Base-by-base conservation (phyloP, 495 filamentous ascomycete genomes). In the Trichoderma virens region DNA sequence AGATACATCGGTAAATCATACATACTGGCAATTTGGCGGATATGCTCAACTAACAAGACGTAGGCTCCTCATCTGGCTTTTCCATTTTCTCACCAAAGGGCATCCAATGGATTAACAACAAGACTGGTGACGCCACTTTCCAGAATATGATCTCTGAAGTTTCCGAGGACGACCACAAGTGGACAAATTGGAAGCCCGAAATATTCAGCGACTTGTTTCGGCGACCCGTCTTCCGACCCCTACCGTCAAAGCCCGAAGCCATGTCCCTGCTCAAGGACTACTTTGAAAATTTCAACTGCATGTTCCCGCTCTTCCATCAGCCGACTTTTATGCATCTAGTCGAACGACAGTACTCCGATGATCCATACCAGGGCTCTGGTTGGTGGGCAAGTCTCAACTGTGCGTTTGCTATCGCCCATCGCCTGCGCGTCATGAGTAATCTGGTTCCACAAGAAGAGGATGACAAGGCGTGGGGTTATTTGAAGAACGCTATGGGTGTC, bases 361-460 rank as follows among this genome's bases (percentile, higher is more conserved):
- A 96, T 69, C 94, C 93, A n/a, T 97, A 96, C 68, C 90, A 93
- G 72, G 92, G 93, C 43, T 94, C 91, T 30, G 94, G 94, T 11
- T 98, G 94, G 94, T 98, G 95, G 93, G 94, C 93, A 6, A 94
- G 91, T 73, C 82, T 98, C 68, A 98, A 98, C 70, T 88, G 97
- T 66, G 92, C 90, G 0, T 80, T 98, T 28, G 94, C 94, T 2
- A 96, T 98, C 65, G 85, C 93, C 1, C 90, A 97, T 71, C 84
- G 94, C 60, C 79, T 98, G 65, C 88, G 93, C 1, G 91, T 97
- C n/a, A 96, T 97, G 89, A 94, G 88, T 74, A 93, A 97, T 67
- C 74, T 97, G 20, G 91, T 94, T 1, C 86, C 90, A 18, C 85
- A 90, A 66, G 91, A 96, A 64, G 93, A 97, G 70, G 92, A 97